Evolutionary conservation across 2,329 filamentous ascomycete species (phyloP).

Genomic region (Colletotrichum sidae): DNA sequence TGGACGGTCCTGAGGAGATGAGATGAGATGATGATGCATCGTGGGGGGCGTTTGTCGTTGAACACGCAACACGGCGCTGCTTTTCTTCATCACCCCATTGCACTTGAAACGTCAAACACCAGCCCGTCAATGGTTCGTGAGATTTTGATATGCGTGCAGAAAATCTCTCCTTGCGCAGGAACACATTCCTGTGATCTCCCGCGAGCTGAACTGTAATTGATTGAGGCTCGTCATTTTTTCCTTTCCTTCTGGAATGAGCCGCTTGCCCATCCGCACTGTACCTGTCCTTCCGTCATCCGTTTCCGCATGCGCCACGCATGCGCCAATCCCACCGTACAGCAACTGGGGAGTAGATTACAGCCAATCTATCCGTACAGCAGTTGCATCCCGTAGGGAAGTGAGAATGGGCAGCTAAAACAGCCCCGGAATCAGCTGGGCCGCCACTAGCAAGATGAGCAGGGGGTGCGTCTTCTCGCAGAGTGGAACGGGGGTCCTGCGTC

Average conservation of each 20-base stretch:
- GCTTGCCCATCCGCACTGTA: too few relatives aligned
- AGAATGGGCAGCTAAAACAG: conserved; percentile 25
- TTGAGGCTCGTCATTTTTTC: conserved; percentile 22
- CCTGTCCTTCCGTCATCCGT: too few relatives aligned
- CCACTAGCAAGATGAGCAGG: neutral
- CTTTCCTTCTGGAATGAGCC: conserved; percentile 1
- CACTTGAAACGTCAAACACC: neutral
- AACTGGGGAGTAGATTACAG: too few relatives aligned
- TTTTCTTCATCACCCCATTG: too few relatives aligned
- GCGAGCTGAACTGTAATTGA: conserved; percentile 20
- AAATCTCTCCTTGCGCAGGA: neutral
- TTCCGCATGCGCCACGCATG: neutral
- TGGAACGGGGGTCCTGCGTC: conserved; percentile 4
- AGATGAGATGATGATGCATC: too few relatives aligned
- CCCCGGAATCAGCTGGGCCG: conserved; percentile 26
- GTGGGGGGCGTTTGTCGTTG: too few relatives aligned
- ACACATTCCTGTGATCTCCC: neutral
- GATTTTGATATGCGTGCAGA: conserved; percentile 26
- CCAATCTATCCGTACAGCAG: too few relatives aligned
- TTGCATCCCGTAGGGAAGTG: conserved; percentile 5
- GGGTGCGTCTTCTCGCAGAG: neutral
- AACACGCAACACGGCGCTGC: too few relatives aligned
- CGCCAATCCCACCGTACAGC: neutral
- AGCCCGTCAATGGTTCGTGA: neutral
- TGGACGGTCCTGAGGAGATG: too few relatives aligned